Evolutionary conservation across 768 basidiomycete genomes (phyloP).

Genomic region (Suillus bovinus): DNA sequence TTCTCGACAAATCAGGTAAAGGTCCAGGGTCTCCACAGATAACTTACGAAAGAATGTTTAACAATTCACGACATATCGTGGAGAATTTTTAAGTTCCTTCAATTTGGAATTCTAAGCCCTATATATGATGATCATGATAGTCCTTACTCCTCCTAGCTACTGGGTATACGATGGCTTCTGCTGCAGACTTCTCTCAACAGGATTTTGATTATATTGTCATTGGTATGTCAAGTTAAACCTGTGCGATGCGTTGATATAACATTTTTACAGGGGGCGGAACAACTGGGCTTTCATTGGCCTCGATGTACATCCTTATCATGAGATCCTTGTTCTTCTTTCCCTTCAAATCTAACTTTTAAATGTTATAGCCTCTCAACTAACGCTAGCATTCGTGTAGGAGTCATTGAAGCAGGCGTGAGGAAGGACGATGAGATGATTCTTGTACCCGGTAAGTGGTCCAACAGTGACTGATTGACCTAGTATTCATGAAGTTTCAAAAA

Average conservation of each 20-base stretch:
- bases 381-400: slow-evolving; percentile 7
- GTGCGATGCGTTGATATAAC: background rate
- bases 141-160: background rate
- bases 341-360: background rate
- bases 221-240: slow-evolving; percentile 10
- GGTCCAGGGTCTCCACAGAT: background rate
- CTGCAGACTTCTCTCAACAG: slow-evolving; percentile 11
- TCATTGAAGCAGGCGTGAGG: slow-evolving; percentile 20
- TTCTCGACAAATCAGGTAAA: background rate
- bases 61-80: background rate
- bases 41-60: background rate
- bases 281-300: slow-evolving; percentile 17
- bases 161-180: slow-evolving; percentile 10
- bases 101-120: background rate
- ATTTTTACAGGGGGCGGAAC: slow-evolving; percentile 15
- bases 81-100: background rate
- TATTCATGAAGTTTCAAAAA: background rate
- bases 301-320: slow-evolving; percentile 10
- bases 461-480: background rate
- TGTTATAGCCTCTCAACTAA: slow-evolving; percentile 15
- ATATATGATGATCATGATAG: background rate
- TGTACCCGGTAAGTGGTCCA: slow-evolving; percentile 8
- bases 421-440: slow-evolving; percentile 17
- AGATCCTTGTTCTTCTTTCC: background rate
- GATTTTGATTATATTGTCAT: slow-evolving; percentile 21